Percentiles rank a stretch among this genome's conserved stretches.
Conservation (phyloP, 2,329 filamentous ascomycete species). For the Ceratocystis albifundus region DNA sequence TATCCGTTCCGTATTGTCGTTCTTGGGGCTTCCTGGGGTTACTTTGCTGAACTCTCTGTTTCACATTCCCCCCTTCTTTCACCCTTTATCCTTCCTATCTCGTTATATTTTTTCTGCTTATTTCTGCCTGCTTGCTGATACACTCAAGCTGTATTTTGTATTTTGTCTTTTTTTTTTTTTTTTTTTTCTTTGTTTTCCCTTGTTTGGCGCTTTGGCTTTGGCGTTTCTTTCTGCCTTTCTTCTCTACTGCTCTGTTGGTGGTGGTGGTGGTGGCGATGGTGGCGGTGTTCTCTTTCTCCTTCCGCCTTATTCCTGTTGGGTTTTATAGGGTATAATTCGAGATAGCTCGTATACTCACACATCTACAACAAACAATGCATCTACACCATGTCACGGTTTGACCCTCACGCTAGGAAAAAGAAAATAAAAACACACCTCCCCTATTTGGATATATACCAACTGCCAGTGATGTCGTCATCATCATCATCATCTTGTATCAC, state of each 20-base stretch:
- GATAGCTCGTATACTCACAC: background rate
- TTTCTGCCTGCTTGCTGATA: background rate
- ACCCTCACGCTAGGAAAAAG: background rate
- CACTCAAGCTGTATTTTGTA: no score
- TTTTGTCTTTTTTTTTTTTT: background rate
- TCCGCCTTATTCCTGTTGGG: background rate
- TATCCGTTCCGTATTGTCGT: background rate
- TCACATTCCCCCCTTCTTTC: background rate
- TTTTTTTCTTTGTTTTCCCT: background rate
- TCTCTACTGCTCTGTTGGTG: background rate
- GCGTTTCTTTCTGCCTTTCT: background rate
- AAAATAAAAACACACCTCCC: background rate
- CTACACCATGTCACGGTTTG: background rate
- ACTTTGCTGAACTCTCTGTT: constrained; percentile 12
- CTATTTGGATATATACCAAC: constrained; percentile 9
- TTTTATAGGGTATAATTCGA: background rate
- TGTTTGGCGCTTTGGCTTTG: background rate
- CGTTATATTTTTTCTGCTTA: background rate
- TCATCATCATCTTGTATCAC: background rate
- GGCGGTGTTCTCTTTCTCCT: background rate
- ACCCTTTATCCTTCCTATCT: background rate
- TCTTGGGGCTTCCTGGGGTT: background rate
- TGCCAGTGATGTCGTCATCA: background rate
- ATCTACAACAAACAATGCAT: background rate
- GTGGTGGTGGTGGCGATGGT: no score